A percentile compares a stretch with the other conserved stretches of the same genome.
Conservation (phyloP, 352 stramenopile genomes). For the Globisporangium recalcitrans region DNA sequence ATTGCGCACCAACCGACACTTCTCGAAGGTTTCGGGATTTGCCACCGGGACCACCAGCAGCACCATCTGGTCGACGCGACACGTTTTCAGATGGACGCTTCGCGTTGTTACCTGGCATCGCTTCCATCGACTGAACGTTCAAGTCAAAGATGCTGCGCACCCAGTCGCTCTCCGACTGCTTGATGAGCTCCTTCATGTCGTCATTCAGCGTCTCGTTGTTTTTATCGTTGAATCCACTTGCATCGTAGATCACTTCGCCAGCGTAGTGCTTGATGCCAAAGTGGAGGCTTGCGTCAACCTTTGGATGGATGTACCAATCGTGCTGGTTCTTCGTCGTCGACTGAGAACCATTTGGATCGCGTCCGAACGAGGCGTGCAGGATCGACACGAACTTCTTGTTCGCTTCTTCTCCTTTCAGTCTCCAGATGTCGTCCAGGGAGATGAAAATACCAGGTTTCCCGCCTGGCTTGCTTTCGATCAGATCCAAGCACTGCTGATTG, state of each 20-base stretch:
- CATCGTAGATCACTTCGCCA: conserved; percentile 96
- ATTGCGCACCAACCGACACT: conserved; percentile 83
- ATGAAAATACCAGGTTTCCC: conserved; percentile 91
- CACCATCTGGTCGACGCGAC: conserved; percentile 50
- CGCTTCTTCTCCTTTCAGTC: conserved; percentile 90
- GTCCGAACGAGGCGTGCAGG: conserved; percentile 78
- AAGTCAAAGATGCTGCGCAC: conserved; percentile 82
- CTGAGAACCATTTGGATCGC: conserved; percentile 40
- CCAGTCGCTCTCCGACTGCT: conserved; percentile 79
- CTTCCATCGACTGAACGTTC: conserved; percentile 83
- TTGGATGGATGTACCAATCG: conserved; percentile 87
- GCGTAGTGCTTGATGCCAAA: conserved; percentile 90
- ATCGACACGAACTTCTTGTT: conserved; percentile 91
- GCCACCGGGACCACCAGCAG: conserved; percentile 27
- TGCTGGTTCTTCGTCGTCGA: conserved; percentile 72
- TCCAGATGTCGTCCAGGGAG: conserved; percentile 93
- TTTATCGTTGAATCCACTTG: conserved; percentile 97
- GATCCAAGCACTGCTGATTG: conserved; percentile 91
- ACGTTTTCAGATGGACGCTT: conserved; percentile 61
- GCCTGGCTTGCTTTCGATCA: conserved; percentile 90
- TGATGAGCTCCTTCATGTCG: conserved; percentile 91
- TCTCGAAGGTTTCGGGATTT: conserved; percentile 85
- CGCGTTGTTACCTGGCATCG: conserved; percentile 61
- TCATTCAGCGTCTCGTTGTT: conserved; percentile 97
- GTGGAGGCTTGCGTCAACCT: conserved; percentile 85